Conservation (phyloP, 1,284 basidiomycete genomes). For the Amylostereum chailletii region DNA sequence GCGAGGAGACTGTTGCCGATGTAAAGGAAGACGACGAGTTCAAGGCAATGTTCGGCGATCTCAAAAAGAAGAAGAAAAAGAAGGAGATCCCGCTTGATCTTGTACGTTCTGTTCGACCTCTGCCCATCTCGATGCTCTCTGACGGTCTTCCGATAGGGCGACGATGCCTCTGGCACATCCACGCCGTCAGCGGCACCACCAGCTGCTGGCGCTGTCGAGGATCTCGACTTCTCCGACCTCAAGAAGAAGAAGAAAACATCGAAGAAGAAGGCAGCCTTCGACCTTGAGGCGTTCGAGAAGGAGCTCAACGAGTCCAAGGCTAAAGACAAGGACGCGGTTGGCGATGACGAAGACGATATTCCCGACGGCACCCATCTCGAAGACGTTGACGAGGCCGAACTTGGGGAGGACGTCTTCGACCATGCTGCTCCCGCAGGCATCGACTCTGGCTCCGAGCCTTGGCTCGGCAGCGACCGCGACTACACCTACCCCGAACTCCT, state of each 20-base stretch:
- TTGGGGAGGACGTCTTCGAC: conserved; percentile 82
- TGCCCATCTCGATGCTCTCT: not conserved
- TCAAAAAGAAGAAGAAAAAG: conserved; percentile 93
- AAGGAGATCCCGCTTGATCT: conserved; percentile 82
- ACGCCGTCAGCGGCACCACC: conserved; percentile 40
- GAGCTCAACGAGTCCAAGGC: conserved; percentile 66
- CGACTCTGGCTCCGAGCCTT: conserved; percentile 69
- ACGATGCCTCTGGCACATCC: conserved; percentile 52
- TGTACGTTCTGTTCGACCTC: conserved; percentile 33
- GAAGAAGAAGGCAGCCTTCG: conserved; percentile 69
- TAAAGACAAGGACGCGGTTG: conserved; percentile 51
- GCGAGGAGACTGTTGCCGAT: conserved; percentile 20
- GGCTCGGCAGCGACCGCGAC: conserved; percentile 91
- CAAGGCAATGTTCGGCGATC: conserved; percentile 78
- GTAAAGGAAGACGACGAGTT: conserved; percentile 60
- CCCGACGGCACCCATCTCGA: conserved; percentile 51
- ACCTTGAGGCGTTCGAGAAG: conserved; percentile 85
- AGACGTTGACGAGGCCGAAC: conserved; percentile 66
- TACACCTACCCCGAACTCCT: conserved; percentile 96
- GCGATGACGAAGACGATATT: conserved; percentile 44
- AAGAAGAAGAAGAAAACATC: conserved; percentile 81
- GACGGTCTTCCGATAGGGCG: conserved; percentile 30
- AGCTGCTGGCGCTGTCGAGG: conserved; percentile 41
- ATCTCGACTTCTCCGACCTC: conserved; percentile 76
- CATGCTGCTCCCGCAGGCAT: conserved; percentile 48